These are phyloP conservation scores for Cenchrus americanus DNA, from an alignment of 176 grass and related monocot genomes.

Conservation along the genomic window DNA sequence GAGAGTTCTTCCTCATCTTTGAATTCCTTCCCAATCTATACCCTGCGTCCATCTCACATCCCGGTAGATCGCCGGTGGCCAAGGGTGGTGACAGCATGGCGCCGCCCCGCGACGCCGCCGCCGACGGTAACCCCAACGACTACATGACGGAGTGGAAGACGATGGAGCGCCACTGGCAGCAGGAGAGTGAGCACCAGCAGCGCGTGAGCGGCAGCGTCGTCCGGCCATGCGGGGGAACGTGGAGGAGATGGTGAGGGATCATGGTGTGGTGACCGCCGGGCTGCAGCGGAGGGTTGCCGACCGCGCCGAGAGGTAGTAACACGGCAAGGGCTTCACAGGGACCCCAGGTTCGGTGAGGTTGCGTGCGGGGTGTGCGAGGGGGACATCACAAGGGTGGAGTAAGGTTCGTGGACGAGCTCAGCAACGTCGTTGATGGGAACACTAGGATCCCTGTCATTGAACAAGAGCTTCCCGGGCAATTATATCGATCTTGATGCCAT, in stretches of 20 bases:
- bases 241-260: slow-evolving; percentile 61
- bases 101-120: too few species aligned
- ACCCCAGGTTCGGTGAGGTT: slow-evolving; percentile 70
- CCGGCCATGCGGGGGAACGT: slow-evolving; percentile 58
- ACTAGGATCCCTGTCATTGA: slow-evolving; percentile 68
- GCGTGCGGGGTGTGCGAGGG: slow-evolving; percentile 82
- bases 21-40: too few species aligned
- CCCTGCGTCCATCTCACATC: too few species aligned
- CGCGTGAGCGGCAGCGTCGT: slow-evolving; percentile 65
- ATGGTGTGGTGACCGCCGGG: slow-evolving; percentile 58
- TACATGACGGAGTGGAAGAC: slow-evolving; percentile 87
- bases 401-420: slow-evolving; percentile 87
- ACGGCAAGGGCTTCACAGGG: slow-evolving; percentile 87
- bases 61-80: too few species aligned
- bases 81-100: too few species aligned
- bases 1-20: too few species aligned
- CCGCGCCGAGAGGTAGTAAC: slow-evolving; percentile 85
- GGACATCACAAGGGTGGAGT: slow-evolving; percentile 77
- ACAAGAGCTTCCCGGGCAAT: slow-evolving; percentile 78
- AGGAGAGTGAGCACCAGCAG: slow-evolving; percentile 75
- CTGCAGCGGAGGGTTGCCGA: slow-evolving; percentile 78
- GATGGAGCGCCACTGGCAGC: slow-evolving; percentile 61
- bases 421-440: slow-evolving; percentile 77
- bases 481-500: slow-evolving; percentile 8
- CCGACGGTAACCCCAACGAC: not conserved